Conservation (phyloP, 2,329 filamentous ascomycete genomes). For the Penicillium sp. region DNA sequence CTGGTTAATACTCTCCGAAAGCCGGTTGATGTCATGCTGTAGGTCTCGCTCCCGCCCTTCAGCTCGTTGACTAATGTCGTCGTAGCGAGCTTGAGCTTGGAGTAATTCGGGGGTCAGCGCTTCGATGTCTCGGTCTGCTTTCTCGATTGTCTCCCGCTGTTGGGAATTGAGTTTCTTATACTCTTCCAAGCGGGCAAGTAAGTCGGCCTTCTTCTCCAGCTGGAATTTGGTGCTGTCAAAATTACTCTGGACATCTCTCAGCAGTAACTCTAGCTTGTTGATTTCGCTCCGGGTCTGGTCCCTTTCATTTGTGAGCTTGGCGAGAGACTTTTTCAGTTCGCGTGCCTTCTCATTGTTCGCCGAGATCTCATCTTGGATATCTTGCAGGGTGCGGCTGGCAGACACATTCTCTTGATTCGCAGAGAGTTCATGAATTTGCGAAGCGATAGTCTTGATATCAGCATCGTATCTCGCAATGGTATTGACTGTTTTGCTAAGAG, state of each 20-base stretch:
- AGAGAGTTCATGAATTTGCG: constrained; percentile 72
- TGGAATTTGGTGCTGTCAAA: constrained; percentile 70
- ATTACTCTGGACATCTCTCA: constrained; percentile 71
- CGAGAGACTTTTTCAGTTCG: constrained; percentile 61
- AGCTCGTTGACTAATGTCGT: constrained; percentile 72
- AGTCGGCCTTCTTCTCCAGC: constrained; percentile 75
- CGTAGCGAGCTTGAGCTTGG: constrained; percentile 72
- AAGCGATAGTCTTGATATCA: constrained; percentile 70
- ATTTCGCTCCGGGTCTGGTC: constrained; percentile 70
- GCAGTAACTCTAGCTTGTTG: constrained; percentile 71
- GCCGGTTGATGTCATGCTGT: constrained; percentile 67
- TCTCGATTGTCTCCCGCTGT: constrained; percentile 68
- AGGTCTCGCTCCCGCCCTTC: constrained; percentile 71
- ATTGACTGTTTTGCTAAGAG: constrained; percentile 71
- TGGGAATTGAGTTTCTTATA: constrained; percentile 67
- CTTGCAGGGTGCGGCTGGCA: constrained; percentile 70
- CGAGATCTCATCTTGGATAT: constrained; percentile 77
- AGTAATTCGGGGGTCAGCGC: constrained; percentile 72
- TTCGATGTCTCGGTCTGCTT: constrained; percentile 71
- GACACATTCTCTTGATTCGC: constrained; percentile 72
- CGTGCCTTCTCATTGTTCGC: constrained; percentile 67
- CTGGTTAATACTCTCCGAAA: constrained; percentile 74
- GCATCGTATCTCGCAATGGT: constrained; percentile 71
- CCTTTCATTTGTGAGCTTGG: constrained; percentile 67
- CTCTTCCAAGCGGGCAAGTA: constrained; percentile 71